Conservation (phyloP, 352 stramenopile species). For the Pythium vanterpoolii region DNA sequence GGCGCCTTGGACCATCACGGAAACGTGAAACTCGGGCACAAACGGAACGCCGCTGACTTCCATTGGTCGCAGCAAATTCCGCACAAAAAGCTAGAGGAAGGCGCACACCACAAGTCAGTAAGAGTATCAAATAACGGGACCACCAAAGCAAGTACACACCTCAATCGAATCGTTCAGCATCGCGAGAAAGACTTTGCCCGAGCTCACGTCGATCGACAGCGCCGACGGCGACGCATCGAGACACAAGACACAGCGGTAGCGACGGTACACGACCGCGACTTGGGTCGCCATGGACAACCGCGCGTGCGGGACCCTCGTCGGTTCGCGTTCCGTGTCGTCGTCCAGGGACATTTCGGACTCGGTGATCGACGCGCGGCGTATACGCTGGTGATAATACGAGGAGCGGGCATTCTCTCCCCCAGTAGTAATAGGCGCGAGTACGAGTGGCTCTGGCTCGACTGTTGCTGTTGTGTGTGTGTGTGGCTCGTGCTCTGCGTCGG, state of each 20-base stretch:
- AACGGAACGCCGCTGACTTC: constrained; percentile 46
- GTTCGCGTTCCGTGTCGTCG: constrained; percentile 3
- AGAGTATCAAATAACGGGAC: neutral
- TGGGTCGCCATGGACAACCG: constrained; percentile 42
- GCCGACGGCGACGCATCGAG: constrained; percentile 83
- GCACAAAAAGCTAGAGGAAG: constrained; percentile 64
- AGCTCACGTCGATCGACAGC: constrained; percentile 73
- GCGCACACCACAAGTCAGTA: neutral
- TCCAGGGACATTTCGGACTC: constrained; percentile 16
- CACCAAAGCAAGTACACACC: constrained; percentile 19
- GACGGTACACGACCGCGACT: constrained; percentile 62
- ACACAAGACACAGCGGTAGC: constrained; percentile 81
- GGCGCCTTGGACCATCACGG: constrained; percentile 76
- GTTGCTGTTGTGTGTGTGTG: neutral
- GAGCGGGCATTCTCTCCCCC: neutral
- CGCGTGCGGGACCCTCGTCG: constrained; percentile 16
- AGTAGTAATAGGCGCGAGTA: neutral
- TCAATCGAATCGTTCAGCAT: constrained; percentile 77
- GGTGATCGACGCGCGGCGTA: constrained; percentile 16
- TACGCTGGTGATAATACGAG: constrained; percentile 1
- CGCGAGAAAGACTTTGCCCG: constrained; percentile 74
- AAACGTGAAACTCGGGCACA: constrained; percentile 70
- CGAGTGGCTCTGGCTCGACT: neutral
- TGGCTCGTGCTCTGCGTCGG: neutral
- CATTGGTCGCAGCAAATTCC: constrained; percentile 57